phyloP scores from a whole-genome alignment of 495 filamentous ascomycete species.

The Astrothelium subdiscretum region DNA sequence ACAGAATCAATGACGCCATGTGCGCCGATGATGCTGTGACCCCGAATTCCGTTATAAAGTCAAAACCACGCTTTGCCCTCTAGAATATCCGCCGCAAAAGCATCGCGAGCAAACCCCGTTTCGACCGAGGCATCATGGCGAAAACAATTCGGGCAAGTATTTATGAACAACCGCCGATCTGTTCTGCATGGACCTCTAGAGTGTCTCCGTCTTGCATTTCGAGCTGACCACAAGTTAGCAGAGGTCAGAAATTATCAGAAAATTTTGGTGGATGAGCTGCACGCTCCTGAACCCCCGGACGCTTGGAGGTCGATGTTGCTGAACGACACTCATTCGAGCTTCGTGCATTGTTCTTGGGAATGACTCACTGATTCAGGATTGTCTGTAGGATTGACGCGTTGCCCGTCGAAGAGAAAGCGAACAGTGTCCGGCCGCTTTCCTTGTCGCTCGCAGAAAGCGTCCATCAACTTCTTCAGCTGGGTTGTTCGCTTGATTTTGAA shows the following conservation, averaged over 20 bases:
- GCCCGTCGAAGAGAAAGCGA: slow-evolving; percentile 92
- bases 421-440: slow-evolving; percentile 78
- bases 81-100: not conserved
- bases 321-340: not conserved
- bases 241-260: too few relatives aligned
- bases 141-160: too few relatives aligned
- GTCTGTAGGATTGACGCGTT: slow-evolving; percentile 76
- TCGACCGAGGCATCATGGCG: too few relatives aligned
- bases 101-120: not conserved
- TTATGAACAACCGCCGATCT: slow-evolving; percentile 54
- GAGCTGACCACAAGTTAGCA: slow-evolving; percentile 44
- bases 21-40: slow-evolving; percentile 3
- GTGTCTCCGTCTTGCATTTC: slow-evolving; percentile 97
- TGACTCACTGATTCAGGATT: slow-evolving; percentile 80
- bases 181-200: slow-evolving; percentile 96
- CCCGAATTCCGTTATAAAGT: not conserved
- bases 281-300: too few relatives aligned
- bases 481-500: slow-evolving; percentile 99
- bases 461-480: slow-evolving; percentile 94
- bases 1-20: not conserved
- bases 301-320: too few relatives aligned
- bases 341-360: not conserved
- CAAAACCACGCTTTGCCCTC: not conserved
- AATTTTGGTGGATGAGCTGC: too few relatives aligned
- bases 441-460: slow-evolving; percentile 94